Evolutionary conservation across 1,284 basidiomycete genomes (phyloP), one percentile per base, ranked within the genome.

Genomic region (Ganoderma lingzhi): DNA sequence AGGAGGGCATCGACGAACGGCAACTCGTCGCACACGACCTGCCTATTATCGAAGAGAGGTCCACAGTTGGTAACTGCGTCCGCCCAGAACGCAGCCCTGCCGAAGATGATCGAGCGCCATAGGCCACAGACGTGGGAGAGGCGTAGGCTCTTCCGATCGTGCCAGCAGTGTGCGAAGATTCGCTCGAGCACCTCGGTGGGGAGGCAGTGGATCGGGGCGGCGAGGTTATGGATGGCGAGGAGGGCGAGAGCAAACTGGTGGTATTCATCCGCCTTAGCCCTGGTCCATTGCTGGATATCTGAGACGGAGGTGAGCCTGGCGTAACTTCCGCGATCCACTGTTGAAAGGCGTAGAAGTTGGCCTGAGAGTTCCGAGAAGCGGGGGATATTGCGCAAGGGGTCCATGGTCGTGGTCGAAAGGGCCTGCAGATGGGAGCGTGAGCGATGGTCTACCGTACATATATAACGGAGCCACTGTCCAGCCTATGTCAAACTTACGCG

Each of bases 171-270:
- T 19, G 14, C 0, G 32, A 63, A 41, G 2, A 63, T 41, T 23
- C 28, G 35, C 19, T 48, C 35, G 48, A 63, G 62, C 6, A 63
- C 37, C 45, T 63, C 62, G 12, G 35, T 39, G 32, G 62, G 62
- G 12, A 63, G 62, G 5, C 32, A 10, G 45, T 63, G 45, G 45
- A 63, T 53, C 8, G 62, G 62, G 1, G 62, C 45, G 19, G 32
- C 19, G 17, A 48, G 10, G 19, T 62, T 62, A 15, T 62, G 42
- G 14, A 63, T 63, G 35, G 48, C 23, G 12, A 63, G 62, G 30
- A 63, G 44, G 15, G 45, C 48, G 10, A 53, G 30, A 14, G 35
- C 3, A 23, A 51, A 51, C 10, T 32, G 37, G 35, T 48, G 62
- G n/a, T 63, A 63, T 37, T 51, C 48, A 14, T 63, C 48, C n/a